Base-by-base conservation (phyloP, 148 eudicot species). In the Fagopyrum tataricum region DNA sequence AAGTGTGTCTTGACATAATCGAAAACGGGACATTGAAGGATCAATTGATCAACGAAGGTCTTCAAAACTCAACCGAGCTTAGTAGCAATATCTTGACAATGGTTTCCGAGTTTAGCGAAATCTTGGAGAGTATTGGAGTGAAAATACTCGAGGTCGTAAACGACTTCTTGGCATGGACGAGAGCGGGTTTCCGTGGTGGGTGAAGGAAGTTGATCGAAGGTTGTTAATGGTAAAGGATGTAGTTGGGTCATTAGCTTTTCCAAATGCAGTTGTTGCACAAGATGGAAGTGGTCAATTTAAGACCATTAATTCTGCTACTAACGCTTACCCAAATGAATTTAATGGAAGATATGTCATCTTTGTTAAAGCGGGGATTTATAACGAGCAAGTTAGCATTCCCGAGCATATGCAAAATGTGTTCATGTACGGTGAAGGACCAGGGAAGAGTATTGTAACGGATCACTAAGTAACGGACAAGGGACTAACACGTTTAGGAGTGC, bases 371-470 rank as follows among this genome's bases (percentile, higher is more conserved):
- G 97, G 97, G 13, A 66, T 83, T 4, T 89, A 91, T 11, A 68
- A 83, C 14, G 91, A 91, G 56, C 80, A 83, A 14, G 73, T 91
- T 6, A 77, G 75, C 0, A 71, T 91, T 11, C 62, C 76, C 0
- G 81, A 86, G 75, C 5, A 49, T 6, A 49, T 49, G 55, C 77
- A 81, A 5, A 91, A 91, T 20, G 68, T 91, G 5, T 86, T 79
- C 73, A 89, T 91, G 87, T 89, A 84, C 51, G 97, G 97, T 26
- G 97, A 91, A 80, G 97, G 97, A 42, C 88, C 93, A 3, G 70
- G 82, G 4, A 82, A 43, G 43, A 85, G 94, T 2, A 80, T 91
- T 42, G 81, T 91, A 4, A 87, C 87, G 90, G 91, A 21, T 76
- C 56, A 4, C 77, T 72, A 48, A 81, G 74, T 47, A 52, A 42